Conservation (phyloP, 2,329 filamentous ascomycete species). For the Teratosphaeria epicoccoides region DNA sequence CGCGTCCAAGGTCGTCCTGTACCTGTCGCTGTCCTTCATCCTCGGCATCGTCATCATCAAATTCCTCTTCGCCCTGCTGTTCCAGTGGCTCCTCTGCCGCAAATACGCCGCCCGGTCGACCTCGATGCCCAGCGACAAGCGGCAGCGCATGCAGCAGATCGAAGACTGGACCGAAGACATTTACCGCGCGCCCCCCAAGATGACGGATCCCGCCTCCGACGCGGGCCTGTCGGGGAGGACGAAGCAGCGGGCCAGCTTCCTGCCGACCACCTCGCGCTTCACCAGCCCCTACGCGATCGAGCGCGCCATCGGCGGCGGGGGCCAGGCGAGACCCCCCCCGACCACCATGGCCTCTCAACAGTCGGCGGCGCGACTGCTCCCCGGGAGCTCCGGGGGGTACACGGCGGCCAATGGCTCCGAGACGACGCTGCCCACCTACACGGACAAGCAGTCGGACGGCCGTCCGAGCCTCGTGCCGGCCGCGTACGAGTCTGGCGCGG, state of each 20-base stretch:
- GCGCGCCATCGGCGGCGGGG: slow-evolving; percentile 39
- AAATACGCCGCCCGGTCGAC: slow-evolving; percentile 79
- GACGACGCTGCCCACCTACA: slow-evolving; percentile 37
- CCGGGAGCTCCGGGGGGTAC: slow-evolving; percentile 17
- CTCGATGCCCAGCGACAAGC: slow-evolving; percentile 67
- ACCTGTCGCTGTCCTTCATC: slow-evolving; percentile 85
- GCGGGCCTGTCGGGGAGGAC: slow-evolving; percentile 54
- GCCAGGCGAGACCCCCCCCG: slow-evolving; percentile 42
- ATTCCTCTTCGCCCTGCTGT: slow-evolving; percentile 78
- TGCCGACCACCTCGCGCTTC: slow-evolving; percentile 90
- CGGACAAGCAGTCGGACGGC: slow-evolving; percentile 6
- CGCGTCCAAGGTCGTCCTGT: slow-evolving; percentile 91
- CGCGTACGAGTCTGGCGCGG: slow-evolving; percentile 29
- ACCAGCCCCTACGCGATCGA: slow-evolving; percentile 80
- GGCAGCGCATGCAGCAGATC: slow-evolving; percentile 82
- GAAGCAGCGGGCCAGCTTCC: slow-evolving; percentile 76
- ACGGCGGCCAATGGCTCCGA: slow-evolving; percentile 45
- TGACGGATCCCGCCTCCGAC: slow-evolving; percentile 55
- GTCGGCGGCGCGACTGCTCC: slow-evolving; percentile 60
- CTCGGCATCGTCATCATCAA: slow-evolving; percentile 76
- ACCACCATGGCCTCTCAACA: slow-evolving; percentile 94
- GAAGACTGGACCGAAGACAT: slow-evolving; percentile 98
- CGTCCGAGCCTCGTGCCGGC: slow-evolving; percentile 3
- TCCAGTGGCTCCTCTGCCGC: slow-evolving; percentile 92
- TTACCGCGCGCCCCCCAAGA: slow-evolving; percentile 75